phyloP scores from a whole-genome alignment of 345 rosid genomes.

The Citrus mangshanensis region DNA sequence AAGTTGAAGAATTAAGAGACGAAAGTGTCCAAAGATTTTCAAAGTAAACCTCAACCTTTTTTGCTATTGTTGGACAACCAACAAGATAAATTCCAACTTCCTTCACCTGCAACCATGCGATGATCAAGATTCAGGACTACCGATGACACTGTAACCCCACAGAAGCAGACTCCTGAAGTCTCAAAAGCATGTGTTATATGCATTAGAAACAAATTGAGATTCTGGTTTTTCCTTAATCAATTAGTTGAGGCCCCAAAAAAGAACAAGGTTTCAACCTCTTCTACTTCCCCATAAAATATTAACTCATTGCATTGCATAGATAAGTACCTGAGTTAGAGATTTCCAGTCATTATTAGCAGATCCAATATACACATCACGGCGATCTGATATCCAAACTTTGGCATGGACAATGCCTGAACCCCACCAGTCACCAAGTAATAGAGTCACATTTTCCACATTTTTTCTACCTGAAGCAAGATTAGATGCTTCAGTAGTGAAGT shows the following conservation, averaged over 20 bases:
- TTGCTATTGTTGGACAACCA: slow-evolving; percentile 60
- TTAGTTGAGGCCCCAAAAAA: neutral
- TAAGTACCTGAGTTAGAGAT: slow-evolving; percentile 78
- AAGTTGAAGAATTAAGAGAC: slow-evolving; percentile 50
- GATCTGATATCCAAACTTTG: slow-evolving; percentile 86
- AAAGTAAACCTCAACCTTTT: slow-evolving; percentile 51
- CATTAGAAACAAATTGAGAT: neutral
- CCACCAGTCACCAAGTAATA: slow-evolving; percentile 69
- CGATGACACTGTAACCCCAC: neutral
- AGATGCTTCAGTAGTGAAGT: slow-evolving; percentile 60
- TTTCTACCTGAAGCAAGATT: slow-evolving; percentile 67
- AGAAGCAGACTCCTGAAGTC: neutral
- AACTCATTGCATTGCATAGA: neutral
- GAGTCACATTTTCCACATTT: slow-evolving; percentile 63
- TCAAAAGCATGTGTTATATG: neutral
- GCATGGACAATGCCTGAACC: slow-evolving; percentile 88
- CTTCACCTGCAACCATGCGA: slow-evolving; percentile 54
- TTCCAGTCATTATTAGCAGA: slow-evolving; percentile 97
- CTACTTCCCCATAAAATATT: neutral
- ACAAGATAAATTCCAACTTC: slow-evolving; percentile 78
- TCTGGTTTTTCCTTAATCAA: neutral
- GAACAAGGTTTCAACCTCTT: neutral
- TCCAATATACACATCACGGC: slow-evolving; percentile 69
- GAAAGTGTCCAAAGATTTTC: slow-evolving; percentile 66
- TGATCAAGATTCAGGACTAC: slow-evolving; percentile 3